Percentiles rank a stretch among this genome's conserved stretches.
Conservation (phyloP, 2,329 filamentous ascomycete species). For the Talaromyces sp. region DNA sequence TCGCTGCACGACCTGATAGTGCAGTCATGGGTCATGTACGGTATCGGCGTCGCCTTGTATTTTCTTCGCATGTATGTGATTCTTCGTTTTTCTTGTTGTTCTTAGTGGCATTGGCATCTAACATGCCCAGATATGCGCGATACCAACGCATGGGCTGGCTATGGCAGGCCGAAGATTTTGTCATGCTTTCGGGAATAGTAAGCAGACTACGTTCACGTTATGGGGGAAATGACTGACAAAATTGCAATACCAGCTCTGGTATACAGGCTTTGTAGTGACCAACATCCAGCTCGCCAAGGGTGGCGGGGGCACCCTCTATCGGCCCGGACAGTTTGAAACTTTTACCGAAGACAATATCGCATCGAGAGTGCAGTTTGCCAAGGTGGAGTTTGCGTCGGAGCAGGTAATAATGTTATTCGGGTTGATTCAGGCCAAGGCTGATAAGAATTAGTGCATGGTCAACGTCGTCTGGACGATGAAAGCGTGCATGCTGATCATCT, state of each 20-base stretch:
- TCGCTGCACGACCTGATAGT: constrained; percentile 2
- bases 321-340: constrained; percentile 4
- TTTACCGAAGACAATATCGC: constrained; percentile 8
- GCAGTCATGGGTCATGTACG: constrained; percentile 13
- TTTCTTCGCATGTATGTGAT: constrained; percentile 8
- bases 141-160: constrained; percentile 7
- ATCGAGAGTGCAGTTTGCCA: constrained; percentile 5
- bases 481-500: constrained; percentile 48
- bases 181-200: constrained; percentile 9
- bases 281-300: constrained; percentile 11
- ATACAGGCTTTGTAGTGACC: constrained; percentile 11
- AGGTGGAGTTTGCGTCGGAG: constrained; percentile 11
- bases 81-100: not conserved
- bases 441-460: constrained; percentile 9
- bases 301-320: constrained; percentile 10
- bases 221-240: not conserved
- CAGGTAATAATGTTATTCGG: not conserved
- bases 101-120: not conserved
- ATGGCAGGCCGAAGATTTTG: constrained; percentile 11
- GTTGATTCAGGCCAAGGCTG: not conserved
- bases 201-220: not conserved
- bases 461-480: constrained; percentile 28
- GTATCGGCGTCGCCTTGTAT: constrained; percentile 4
- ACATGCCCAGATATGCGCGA: constrained; percentile 5
- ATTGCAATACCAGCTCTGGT: not conserved